Percentiles rank a stretch among this genome's conserved stretches.
Conservation (phyloP, 2,329 filamentous ascomycete species). For the Exophiala sp. region DNA sequence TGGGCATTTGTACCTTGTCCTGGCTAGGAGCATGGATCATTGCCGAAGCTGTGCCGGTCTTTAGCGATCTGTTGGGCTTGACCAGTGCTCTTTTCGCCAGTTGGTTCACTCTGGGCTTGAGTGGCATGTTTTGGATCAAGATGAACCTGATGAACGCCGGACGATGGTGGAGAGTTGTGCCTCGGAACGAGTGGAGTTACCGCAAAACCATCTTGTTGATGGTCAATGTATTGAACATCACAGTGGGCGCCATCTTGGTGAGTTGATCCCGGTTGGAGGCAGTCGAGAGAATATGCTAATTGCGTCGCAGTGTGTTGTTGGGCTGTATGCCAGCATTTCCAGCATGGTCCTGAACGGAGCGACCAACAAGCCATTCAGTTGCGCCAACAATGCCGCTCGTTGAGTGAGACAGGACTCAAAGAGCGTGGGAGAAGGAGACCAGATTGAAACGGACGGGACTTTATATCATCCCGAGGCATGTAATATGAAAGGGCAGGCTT, state of each 20-base stretch:
- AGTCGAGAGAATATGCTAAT: constrained; percentile 2
- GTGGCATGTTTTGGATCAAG: constrained; percentile 33
- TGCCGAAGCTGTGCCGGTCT: constrained; percentile 63
- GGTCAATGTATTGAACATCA: constrained; percentile 19
- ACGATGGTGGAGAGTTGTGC: constrained; percentile 14
- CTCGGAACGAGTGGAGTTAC: constrained; percentile 7
- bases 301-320: constrained; percentile 27
- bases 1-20: constrained; percentile 48
- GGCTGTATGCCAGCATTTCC: constrained; percentile 29
- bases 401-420: too few species aligned
- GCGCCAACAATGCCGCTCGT: background rate
- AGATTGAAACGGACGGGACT: too few species aligned
- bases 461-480: too few species aligned
- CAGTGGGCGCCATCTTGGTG: constrained; percentile 19
- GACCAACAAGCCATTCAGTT: constrained; percentile 16
- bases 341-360: constrained; percentile 24
- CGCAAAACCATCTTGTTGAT: constrained; percentile 11
- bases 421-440: too few species aligned
- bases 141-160: constrained; percentile 35
- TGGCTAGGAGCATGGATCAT: constrained; percentile 63
- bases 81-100: constrained; percentile 59
- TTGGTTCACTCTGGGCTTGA: constrained; percentile 55
- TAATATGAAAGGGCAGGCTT: too few species aligned
- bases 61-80: constrained; percentile 59
- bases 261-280: background rate